Evolutionary conservation across 2,329 filamentous ascomycete species (phyloP).

Genomic region (Stachybotrys echinatus): DNA sequence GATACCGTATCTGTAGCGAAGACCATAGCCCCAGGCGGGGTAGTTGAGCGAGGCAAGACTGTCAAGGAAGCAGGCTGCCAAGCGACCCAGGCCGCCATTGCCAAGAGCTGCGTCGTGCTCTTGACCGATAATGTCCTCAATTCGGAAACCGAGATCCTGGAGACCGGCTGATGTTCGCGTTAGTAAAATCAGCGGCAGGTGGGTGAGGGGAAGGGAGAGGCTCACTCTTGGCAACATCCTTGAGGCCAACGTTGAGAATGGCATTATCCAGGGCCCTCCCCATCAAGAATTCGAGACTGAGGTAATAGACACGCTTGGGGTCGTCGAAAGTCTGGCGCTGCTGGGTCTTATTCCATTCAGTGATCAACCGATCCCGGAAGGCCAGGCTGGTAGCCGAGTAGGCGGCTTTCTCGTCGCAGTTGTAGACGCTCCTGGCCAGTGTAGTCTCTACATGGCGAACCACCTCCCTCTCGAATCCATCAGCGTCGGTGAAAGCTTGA

Average conservation of each 20-base stretch:
- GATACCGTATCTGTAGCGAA: conserved; percentile 94
- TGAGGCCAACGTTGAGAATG: conserved; percentile 91
- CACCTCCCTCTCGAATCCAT: conserved; percentile 81
- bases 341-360: conserved; percentile 98
- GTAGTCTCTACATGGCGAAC: conserved; percentile 96
- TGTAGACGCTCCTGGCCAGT: conserved; percentile 91
- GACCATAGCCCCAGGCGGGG: conserved; percentile 93
- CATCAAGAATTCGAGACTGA: conserved; percentile 97
- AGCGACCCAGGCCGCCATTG: conserved; percentile 89
- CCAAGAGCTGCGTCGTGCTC: conserved; percentile 95
- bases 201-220: background rate
- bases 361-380: conserved; percentile 86
- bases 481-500: conserved; percentile 68
- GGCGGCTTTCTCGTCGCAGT: conserved; percentile 91
- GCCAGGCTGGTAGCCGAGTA: conserved; percentile 89
- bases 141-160: conserved; percentile 84
- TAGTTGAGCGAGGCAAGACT: conserved; percentile 92
- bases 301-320: conserved; percentile 92
- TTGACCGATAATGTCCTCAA: conserved; percentile 91
- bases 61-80: conserved; percentile 96
- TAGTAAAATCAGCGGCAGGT: conserved; percentile 7
- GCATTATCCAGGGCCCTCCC: conserved; percentile 94
- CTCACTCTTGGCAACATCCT: conserved; percentile 75
- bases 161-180: conserved; percentile 64
- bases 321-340: conserved; percentile 90